A percentile compares a stretch with the other conserved stretches of the same genome.
Conservation (phyloP, 2,329 filamentous ascomycete genomes). For the Sclerotinia sclerotiorum region DNA sequence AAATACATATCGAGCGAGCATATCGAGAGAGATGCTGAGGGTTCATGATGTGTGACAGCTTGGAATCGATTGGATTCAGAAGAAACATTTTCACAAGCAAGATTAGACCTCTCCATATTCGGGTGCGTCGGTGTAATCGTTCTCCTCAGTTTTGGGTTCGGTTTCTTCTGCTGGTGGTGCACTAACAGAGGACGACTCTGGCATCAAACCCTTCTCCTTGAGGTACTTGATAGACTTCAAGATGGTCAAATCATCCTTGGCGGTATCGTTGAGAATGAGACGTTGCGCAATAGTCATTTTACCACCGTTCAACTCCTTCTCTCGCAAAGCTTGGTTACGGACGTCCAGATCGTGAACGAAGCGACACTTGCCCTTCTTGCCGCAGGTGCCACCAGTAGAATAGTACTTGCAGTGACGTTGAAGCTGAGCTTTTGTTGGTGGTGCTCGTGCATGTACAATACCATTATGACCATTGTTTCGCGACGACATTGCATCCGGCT, state of each 20-base stretch:
- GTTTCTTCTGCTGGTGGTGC: slow-evolving; percentile 30
- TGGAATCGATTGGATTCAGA: slow-evolving; percentile 8
- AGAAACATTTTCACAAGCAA: background rate
- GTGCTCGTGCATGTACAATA: slow-evolving; percentile 39
- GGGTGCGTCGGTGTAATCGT: slow-evolving; percentile 34
- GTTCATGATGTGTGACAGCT: background rate
- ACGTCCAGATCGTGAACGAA: slow-evolving; percentile 67
- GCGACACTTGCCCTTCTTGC: slow-evolving; percentile 74
- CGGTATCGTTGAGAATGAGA: slow-evolving; percentile 65
- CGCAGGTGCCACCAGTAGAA: slow-evolving; percentile 66
- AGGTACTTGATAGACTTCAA: slow-evolving; percentile 66
- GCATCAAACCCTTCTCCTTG: slow-evolving; percentile 48
- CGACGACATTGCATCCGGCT: slow-evolving; percentile 58
- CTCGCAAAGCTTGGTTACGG: slow-evolving; percentile 61
- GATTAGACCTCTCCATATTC: slow-evolving; percentile 28
- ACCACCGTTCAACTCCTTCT: slow-evolving; percentile 64
- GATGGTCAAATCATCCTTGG: slow-evolving; percentile 65
- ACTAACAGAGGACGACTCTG: slow-evolving; percentile 37
- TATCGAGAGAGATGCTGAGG: slow-evolving; percentile 2
- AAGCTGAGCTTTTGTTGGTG: slow-evolving; percentile 58
- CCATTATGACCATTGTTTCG: slow-evolving; percentile 40
- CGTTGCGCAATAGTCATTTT: slow-evolving; percentile 66
- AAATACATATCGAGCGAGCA: slow-evolving; percentile 19
- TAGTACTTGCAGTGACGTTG: slow-evolving; percentile 70
- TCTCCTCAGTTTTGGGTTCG: slow-evolving; percentile 34